phyloP scores from a whole-genome alignment of 192 early-diverging fungal species.

The Backusella macrospora region DNA sequence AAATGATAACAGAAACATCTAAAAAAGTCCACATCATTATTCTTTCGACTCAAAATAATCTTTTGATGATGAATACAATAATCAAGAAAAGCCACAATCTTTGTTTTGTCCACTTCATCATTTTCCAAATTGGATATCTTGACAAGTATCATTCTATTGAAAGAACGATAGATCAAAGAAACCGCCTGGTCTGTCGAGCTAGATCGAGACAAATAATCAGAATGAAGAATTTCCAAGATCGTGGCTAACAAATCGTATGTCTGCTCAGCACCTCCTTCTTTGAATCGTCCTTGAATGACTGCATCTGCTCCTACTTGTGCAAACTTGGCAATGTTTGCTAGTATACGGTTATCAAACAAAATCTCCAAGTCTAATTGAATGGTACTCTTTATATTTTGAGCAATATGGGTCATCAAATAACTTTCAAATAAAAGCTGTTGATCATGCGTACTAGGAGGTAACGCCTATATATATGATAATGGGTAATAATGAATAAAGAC shows the following conservation, averaged over 20 bases:
- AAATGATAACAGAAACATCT: conserved; percentile 64
- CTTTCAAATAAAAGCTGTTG: conserved; percentile 48
- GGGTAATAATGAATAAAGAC: background rate
- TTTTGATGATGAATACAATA: conserved; percentile 68
- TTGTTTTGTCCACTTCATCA: conserved; percentile 36
- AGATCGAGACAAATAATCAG: background rate
- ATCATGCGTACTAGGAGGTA: conserved; percentile 39
- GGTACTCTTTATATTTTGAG: conserved; percentile 43
- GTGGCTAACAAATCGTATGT: conserved; percentile 54
- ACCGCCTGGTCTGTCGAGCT: conserved; percentile 37
- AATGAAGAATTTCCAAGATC: conserved; percentile 51
- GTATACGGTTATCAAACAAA: conserved; percentile 37
- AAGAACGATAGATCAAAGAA: conserved; percentile 41
- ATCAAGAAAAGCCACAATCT: conserved; percentile 48
- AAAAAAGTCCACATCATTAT: conserved; percentile 67
- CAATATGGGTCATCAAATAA: conserved; percentile 48
- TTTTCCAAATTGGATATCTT: conserved; percentile 55
- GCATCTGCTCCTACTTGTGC: conserved; percentile 45
- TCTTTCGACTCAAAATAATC: conserved; percentile 54
- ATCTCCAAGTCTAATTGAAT: conserved; percentile 47
- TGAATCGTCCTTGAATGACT: conserved; percentile 55
- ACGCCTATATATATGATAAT: conserved; percentile 23
- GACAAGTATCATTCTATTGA: conserved; percentile 59
- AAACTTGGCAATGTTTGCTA: conserved; percentile 52
- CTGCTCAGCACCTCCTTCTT: conserved; percentile 44